Evolutionary conservation across 2,329 filamentous ascomycete genomes (phyloP), one percentile per base, ranked within the genome.

Genomic region (Sporothrix globosa): DNA sequence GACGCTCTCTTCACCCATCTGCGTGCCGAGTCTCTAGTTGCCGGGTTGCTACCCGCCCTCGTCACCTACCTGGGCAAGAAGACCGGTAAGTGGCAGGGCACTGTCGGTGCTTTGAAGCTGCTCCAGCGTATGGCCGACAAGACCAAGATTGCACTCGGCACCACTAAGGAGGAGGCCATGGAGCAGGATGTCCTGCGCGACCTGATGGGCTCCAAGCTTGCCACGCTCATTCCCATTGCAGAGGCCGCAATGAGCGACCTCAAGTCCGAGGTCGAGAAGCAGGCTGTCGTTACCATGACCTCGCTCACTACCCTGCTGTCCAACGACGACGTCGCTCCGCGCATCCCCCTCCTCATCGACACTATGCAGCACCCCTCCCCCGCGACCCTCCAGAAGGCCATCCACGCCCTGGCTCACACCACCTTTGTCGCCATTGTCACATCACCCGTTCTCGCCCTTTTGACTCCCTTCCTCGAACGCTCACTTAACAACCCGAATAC

Each of bases 371-470:
- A 97, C 76, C 96, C 96, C 6, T 97, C 93, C 13, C 85, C 92
- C 17, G 89, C 96, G 80, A 93, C 91, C 39, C 86, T 96, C 70
- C 92, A 97, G 79, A 97, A 97, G 84, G 94, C 96, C 44, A 98
- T 99, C 74, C 96, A 97, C 78, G 96, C 94, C 60, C 86, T 99
- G 60, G 97, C 94, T 4, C 93, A 97, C 83, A 99, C 96, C 13
- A 99, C 96, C n/a, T 99, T 99, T 76, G 96, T 99, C 68, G 94
- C 96, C 70, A 87, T 97, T 74, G 96, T 99, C 76, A 97, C 93
- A 14, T 97, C 95, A 10, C 96, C 96, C 11, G 95, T 98, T 5
- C 88, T 99, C 71, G 96, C 96, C 21, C 89, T 99, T 70, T 87
- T 99, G 69, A 99, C 96, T 1, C 96, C 96, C 60, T 91, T 98